Conservation (phyloP, 140 eudicot genomes). For the Oenanthe javanica region DNA sequence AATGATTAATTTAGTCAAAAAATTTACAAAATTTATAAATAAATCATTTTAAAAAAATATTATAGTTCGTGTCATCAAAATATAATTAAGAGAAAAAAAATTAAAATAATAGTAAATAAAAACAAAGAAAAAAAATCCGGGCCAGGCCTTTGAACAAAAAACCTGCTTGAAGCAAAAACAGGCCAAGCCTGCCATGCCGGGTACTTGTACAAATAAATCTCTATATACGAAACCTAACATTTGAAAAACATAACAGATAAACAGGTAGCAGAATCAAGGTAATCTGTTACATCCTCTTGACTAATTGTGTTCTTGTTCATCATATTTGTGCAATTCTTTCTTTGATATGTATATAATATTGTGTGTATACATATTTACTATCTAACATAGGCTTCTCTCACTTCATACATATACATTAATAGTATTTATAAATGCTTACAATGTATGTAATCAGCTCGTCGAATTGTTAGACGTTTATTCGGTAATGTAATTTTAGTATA, state of each 20-base stretch:
- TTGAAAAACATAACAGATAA: not conserved
- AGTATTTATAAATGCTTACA: too few relatives aligned
- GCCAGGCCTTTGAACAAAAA: too few relatives aligned
- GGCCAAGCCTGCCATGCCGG: not conserved
- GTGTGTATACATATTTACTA: not conserved
- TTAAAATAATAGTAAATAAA: too few relatives aligned
- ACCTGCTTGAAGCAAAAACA: too few relatives aligned
- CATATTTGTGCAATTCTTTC: not conserved
- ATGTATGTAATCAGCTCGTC: not conserved
- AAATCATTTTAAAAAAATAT: too few relatives aligned
- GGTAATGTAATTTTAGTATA: not conserved
- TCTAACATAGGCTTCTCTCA: too few relatives aligned
- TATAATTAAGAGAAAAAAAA: too few relatives aligned
- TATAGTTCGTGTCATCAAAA: too few relatives aligned
- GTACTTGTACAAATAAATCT: not conserved
- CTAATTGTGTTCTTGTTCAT: not conserved
- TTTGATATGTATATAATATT: not conserved
- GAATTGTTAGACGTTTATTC: not conserved
- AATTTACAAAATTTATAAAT: too few relatives aligned
- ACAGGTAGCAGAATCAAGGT: not conserved
- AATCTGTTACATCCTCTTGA: not conserved
- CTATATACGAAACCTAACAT: not conserved
- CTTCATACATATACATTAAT: too few relatives aligned
- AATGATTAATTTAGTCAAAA: too few relatives aligned
- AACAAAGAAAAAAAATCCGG: too few relatives aligned